Evolutionary conservation across 2,329 filamentous ascomycete genomes (phyloP), one percentile per base, ranked within the genome.

Genomic region (Lecanicillium sp.): DNA sequence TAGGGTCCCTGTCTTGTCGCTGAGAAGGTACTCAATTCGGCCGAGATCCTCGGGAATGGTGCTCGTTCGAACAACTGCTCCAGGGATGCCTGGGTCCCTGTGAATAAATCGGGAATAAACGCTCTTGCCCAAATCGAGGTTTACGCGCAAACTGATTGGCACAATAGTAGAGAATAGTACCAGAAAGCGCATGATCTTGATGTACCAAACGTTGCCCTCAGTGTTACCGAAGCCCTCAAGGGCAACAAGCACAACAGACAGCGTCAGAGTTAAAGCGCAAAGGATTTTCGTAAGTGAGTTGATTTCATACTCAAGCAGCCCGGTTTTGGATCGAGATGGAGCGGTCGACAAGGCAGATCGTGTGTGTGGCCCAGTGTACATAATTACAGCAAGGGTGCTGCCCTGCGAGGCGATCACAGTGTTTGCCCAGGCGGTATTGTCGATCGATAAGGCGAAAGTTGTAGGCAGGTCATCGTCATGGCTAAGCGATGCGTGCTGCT

Each of bases 101-200:
- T 98, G 88, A 42, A 98, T 98, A 55, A 96, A 95, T 65, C 84
- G 86, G 8, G 89, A 94, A 61, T 96, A 98, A 3, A 92, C 87
- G 40, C 86, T 90, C 63, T 98, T 98, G 29, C 90, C 94, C 77
- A 98, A 83, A 56, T 98, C 92, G 14, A 98, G 71, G 56, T 98
- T 98, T 49, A 98, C 92, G 36, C 92, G 84, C 49, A 98, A 69
- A 63, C 88, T 94, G 60, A 98, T 96, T 1, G 92, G 92, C 18
- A 98, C 94, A 53, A 98, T 98, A 0, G 90, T 97, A n/a, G 90
- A 97, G 68, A 98, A 98, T 1, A 98, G 71, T 44, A 98, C 94
- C 46, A 98, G 66, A 57, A 97, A 98, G n/a, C 90, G 82, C 80
- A 95, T 92, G 52, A 97, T 94, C 47, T 94, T 90, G 49, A 97